phyloP scores from a whole-genome alignment of 78 protist genomes.

The Diacronema lutheri region DNA sequence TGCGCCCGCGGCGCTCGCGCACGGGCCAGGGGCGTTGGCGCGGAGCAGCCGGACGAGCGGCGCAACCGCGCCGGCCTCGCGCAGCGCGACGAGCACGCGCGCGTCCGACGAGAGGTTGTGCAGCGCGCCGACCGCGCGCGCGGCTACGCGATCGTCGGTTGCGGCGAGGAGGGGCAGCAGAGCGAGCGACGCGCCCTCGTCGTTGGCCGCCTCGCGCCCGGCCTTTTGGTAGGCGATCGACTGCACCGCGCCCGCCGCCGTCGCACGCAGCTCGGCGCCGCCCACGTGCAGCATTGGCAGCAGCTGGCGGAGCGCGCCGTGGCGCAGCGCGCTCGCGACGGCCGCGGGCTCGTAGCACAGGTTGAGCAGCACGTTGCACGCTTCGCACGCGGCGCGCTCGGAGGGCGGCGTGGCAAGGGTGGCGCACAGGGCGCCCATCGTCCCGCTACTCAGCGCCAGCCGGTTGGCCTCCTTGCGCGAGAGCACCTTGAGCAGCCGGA shows the following conservation, averaged over 20 bases:
- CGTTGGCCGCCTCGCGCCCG: neutral
- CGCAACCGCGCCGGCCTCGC: neutral
- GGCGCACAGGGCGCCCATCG: neutral
- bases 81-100: neutral
- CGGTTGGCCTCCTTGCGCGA: slow-evolving; percentile 1
- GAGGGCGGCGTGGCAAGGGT: neutral
- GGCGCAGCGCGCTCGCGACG: neutral
- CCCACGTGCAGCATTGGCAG: neutral
- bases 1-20: slow-evolving; percentile 24
- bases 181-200: neutral
- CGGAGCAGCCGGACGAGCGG: slow-evolving; percentile 19
- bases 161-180: neutral
- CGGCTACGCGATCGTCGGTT: neutral
- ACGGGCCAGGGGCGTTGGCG: neutral
- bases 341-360: slow-evolving; percentile 7
- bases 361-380: slow-evolving; percentile 28
- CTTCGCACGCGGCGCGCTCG: neutral
- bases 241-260: slow-evolving; percentile 17
- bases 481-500: neutral
- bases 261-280: neutral
- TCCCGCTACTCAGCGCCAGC: neutral
- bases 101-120: slow-evolving; percentile 6
- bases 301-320: neutral
- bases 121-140: slow-evolving; percentile 19
- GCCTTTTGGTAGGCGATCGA: slow-evolving; percentile 1